A percentile compares a stretch with the other conserved stretches of the same genome.
Evolutionary conservation across 2,329 filamentous ascomycete genomes (phyloP).

Genomic region (Cordyceps farinosa): DNA sequence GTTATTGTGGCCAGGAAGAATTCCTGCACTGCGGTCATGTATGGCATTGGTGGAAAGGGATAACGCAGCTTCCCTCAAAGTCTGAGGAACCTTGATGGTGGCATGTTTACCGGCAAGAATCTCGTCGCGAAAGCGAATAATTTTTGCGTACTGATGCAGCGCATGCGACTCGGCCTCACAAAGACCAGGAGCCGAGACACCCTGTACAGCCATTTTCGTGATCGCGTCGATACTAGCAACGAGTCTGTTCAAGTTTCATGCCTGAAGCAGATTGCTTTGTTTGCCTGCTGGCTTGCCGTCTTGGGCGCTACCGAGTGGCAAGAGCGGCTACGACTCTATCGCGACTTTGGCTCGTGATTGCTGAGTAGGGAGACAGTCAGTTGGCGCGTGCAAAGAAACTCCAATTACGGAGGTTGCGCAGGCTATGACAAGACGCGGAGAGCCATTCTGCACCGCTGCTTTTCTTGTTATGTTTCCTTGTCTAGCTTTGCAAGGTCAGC

Average conservation of each 20-base stretch:
- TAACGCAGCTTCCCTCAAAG: conserved; percentile 10
- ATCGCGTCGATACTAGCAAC: conserved; percentile 3
- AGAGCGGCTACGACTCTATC: neutral
- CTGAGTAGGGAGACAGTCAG: neutral
- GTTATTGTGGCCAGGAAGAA: conserved; percentile 27
- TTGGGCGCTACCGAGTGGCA: conserved; percentile 3
- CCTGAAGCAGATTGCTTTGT: neutral
- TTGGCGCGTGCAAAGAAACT: neutral
- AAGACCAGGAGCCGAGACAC: conserved; percentile 27
- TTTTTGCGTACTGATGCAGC: conserved; percentile 70
- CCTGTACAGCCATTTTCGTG: conserved; percentile 24
- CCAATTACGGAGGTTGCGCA: neutral
- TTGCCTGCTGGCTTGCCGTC: conserved; percentile 3
- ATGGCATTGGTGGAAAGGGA: neutral
- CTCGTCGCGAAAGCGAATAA: conserved; percentile 75
- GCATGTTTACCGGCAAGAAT: conserved; percentile 75
- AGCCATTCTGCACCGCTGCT: conserved; percentile 2
- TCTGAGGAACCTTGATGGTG: conserved; percentile 51
- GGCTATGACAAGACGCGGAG: conserved; percentile 2
- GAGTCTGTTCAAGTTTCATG: neutral
- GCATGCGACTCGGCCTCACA: conserved; percentile 52
- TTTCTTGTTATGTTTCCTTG: neutral
- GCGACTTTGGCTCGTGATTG: neutral
- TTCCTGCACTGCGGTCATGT: neutral
- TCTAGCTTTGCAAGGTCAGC: neutral